Evolutionary conservation across 129 eudicot species (phyloP).

Genomic region (carrot (Daucus carota)): DH1_v3.0 NC_030385.2:44090501-44091000

Average conservation of each 20-base stretch:
- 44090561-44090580: background rate
- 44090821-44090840: slow-evolving; percentile 97
- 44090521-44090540: slow-evolving; percentile 78
- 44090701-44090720: slow-evolving; percentile 68
- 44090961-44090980: background rate
- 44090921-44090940: background rate
- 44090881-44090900: background rate
- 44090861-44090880: slow-evolving; percentile 1
- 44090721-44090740: slow-evolving; percentile 73
- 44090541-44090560: background rate
- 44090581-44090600: background rate
- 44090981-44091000: background rate
- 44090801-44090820: slow-evolving; percentile 94
- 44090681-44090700: slow-evolving; percentile 76
- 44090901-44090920: background rate
- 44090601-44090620: background rate
- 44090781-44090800: slow-evolving; percentile 59
- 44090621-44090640: background rate
- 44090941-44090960: background rate
- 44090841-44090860: slow-evolving; percentile 81
- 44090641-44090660: background rate
- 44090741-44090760: slow-evolving; percentile 81
- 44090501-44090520: slow-evolving; percentile 85
- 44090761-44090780: slow-evolving; percentile 92
- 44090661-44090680: slow-evolving; percentile 36